A percentile compares a stretch with the other conserved stretches of the same genome.
phyloP scores from a whole-genome alignment of 2,329 filamentous ascomycete species.

The Neofusicoccum kwambonambiense region DNA sequence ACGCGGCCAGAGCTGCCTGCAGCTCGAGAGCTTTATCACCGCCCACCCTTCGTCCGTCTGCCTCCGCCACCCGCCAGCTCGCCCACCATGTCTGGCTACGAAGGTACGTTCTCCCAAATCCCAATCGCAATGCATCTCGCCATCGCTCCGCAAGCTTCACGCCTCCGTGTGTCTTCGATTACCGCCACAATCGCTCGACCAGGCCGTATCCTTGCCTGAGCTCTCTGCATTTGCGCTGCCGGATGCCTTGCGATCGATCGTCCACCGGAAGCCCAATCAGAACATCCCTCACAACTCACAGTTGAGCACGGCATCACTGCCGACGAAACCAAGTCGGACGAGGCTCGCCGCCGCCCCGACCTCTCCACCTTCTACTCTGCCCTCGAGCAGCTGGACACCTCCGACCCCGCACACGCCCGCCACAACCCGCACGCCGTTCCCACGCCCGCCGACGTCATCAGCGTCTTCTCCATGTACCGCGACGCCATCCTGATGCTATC shows the following conservation, averaged over 20 bases:
- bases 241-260: background rate
- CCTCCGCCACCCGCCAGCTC: background rate
- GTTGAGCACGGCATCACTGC: conserved; percentile 51
- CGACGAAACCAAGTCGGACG: conserved; percentile 30
- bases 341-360: conserved; percentile 56
- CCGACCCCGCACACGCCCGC: conserved; percentile 48
- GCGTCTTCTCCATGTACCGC: conserved; percentile 59
- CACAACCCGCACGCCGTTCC: conserved; percentile 59
- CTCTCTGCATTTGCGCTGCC: background rate
- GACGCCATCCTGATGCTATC: conserved; percentile 62
- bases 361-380: conserved; percentile 65
- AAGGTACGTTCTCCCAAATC: conserved; percentile 33
- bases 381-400: conserved; percentile 58
- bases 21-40: background rate
- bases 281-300: conserved; percentile 26
- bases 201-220: background rate
- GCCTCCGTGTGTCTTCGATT: too few relatives aligned
- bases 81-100: conserved; percentile 79
- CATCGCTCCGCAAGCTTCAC: too few relatives aligned
- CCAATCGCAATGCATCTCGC: background rate
- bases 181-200: background rate
- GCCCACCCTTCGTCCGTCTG: background rate
- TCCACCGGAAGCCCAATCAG: background rate
- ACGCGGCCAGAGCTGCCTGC: conserved; percentile 10
- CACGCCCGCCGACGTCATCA: conserved; percentile 60